Evolutionary conservation across 495 filamentous ascomycete genomes (phyloP), one percentile per base, ranked within the genome.

Genomic region (Xylaria sp.): DNA sequence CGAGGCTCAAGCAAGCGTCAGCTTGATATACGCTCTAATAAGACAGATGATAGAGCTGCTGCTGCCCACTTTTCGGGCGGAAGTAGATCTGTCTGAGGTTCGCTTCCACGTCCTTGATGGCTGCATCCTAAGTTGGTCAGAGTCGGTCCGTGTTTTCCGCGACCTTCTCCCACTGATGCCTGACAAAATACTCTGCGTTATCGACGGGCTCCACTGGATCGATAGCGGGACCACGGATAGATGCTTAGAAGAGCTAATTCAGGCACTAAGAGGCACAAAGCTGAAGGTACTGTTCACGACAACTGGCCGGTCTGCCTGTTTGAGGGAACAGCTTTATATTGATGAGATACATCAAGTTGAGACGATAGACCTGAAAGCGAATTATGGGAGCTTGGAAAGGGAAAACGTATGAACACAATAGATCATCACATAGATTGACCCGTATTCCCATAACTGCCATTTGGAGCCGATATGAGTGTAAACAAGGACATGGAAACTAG

Each of bases 41-140:
- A 29, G 61, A 46, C 61, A 64, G 61, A 64, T 64, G 61, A 29
- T 44, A 17, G 40, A 64, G 21, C 40, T 64, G 35, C 21, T 64
- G 21, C 44, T 46, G 12, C 61, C 61, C 6, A 26, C 19, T 29
- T 64, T 64, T 8, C 40, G 9, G 44, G 29, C 61, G 8, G 21
- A 19, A 5, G 44, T 46, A 43, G 40, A 64, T 12, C 29, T 64
- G 19, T 59, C 57, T 3, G 33, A 40, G 11, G 57, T 3, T 37
- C 57, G 57, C 12, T 37, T 59, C 57, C 31, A 17, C 7, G 21
- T 9, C 19, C 9, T 64, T 12, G 61, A 64, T 31, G 61, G 61
- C 15, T 44, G 40, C 31, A 48, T 48, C 5, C 40, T 64, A 0
- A 44, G 61, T 17, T 63, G 61, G 61, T 63, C 61, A 29, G 61